Evolutionary conservation across 495 filamentous ascomycete species (phyloP).

Genomic region (Lasiosphaeris hirsuta): DNA sequence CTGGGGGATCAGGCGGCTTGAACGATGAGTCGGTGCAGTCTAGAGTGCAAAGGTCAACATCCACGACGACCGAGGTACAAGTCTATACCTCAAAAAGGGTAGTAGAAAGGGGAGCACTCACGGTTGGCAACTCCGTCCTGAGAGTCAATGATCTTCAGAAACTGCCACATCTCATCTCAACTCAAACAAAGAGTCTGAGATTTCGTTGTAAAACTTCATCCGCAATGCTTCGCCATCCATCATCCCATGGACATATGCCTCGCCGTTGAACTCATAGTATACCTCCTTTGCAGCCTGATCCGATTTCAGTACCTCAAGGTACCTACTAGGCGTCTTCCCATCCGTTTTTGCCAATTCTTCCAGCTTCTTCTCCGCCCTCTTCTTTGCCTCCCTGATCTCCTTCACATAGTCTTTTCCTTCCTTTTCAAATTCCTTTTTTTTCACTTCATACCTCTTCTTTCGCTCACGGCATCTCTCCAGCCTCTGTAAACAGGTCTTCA

Average conservation of each 20-base stretch:
- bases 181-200: not conserved
- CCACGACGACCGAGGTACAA: no score
- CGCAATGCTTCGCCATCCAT: slow-evolving; percentile 38
- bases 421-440: not conserved
- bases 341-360: not conserved
- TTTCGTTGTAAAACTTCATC: slow-evolving; percentile 13
- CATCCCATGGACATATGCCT: slow-evolving; percentile 36
- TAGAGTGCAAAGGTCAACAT: no score
- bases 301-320: not conserved
- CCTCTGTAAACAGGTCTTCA: not conserved
- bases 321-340: not conserved
- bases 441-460: not conserved
- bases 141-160: not conserved
- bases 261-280: slow-evolving; percentile 28
- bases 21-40: not conserved
- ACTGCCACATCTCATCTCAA: not conserved
- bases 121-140: not conserved
- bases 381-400: not conserved
- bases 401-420: not conserved
- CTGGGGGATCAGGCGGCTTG: not conserved
- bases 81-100: no score
- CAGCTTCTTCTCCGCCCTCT: not conserved
- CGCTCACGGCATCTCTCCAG: no score
- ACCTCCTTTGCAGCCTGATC: not conserved
- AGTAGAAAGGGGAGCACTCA: no score